A percentile compares a stretch with the other conserved stretches of the same genome.
phyloP scores from a whole-genome alignment of 164 flowering plant species.

The Euptelea pleiosperma region DNA sequence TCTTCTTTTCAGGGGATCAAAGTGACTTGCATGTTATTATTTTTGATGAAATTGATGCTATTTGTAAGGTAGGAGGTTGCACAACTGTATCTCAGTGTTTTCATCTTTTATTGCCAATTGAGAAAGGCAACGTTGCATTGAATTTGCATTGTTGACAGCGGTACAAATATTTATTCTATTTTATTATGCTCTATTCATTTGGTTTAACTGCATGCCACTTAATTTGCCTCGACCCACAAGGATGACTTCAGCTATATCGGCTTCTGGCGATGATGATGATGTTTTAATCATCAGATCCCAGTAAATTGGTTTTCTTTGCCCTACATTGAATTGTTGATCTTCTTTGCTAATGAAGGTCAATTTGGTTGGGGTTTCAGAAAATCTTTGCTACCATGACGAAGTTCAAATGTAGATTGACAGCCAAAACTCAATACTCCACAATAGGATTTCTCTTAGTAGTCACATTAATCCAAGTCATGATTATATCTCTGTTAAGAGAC shows the following conservation, averaged over 20 bases:
- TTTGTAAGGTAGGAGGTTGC: slow-evolving; percentile 52
- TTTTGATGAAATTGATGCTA: slow-evolving; percentile 84
- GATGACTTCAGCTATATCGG: neutral
- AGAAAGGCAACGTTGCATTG: neutral
- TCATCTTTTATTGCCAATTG: neutral
- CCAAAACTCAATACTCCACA: neutral
- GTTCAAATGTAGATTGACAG: neutral
- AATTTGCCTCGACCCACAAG: too few relatives aligned
- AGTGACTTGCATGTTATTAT: slow-evolving; percentile 80
- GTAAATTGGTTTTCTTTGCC: too few relatives aligned
- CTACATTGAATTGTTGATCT: too few relatives aligned
- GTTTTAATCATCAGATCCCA: neutral
- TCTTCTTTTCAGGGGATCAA: slow-evolving; percentile 51
- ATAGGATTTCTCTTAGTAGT: too few relatives aligned
- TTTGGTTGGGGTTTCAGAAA: too few relatives aligned
- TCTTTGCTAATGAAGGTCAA: too few relatives aligned
- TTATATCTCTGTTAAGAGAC: too few relatives aligned
- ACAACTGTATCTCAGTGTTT: neutral
- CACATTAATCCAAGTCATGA: too few relatives aligned
- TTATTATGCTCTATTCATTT: too few relatives aligned
- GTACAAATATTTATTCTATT: too few relatives aligned
- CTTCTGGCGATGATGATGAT: neutral
- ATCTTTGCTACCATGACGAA: neutral
- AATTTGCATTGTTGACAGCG: too few relatives aligned
- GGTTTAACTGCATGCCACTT: too few relatives aligned